Conservation (phyloP, 495 filamentous ascomycete species). For the Eremomyces bilateralis region DNA sequence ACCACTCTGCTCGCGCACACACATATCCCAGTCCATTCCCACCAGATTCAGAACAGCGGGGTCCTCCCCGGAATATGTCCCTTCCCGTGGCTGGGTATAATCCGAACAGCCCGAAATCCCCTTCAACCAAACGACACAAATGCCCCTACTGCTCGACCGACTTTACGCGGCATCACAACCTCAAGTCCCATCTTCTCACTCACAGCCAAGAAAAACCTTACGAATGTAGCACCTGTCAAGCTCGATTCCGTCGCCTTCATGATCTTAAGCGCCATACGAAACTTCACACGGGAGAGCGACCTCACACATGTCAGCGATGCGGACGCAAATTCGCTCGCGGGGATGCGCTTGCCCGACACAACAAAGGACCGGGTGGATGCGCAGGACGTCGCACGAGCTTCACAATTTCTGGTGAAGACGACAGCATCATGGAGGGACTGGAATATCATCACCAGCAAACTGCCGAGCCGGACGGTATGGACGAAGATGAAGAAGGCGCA, state of each 20-base stretch:
- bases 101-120: too few species aligned
- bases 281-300: conserved; percentile 88
- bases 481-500: conserved; percentile 34
- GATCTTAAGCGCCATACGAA: conserved; percentile 93
- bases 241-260: conserved; percentile 78
- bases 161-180: conserved; percentile 93
- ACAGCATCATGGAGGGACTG: conserved; percentile 56
- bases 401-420: conserved; percentile 38
- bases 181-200: conserved; percentile 96
- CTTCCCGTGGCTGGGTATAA: too few species aligned
- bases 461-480: conserved; percentile 33
- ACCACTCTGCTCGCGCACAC: too few species aligned
- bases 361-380: conserved; percentile 89
- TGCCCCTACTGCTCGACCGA: conserved; percentile 91
- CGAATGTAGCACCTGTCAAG: conserved; percentile 68
- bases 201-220: conserved; percentile 98
- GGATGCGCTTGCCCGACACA: conserved; percentile 84
- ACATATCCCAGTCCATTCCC: too few species aligned
- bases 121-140: conserved; percentile 74
- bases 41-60: too few species aligned
- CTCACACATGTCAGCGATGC: conserved; percentile 84
- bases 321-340: conserved; percentile 86
- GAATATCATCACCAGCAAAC: conserved; percentile 23
- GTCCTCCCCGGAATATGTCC: too few species aligned
- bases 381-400: conserved; percentile 77